These are phyloP conservation scores for Malus asiatica DNA, from an alignment of 306 rosid genomes.

Conservation along the genomic window DNA sequence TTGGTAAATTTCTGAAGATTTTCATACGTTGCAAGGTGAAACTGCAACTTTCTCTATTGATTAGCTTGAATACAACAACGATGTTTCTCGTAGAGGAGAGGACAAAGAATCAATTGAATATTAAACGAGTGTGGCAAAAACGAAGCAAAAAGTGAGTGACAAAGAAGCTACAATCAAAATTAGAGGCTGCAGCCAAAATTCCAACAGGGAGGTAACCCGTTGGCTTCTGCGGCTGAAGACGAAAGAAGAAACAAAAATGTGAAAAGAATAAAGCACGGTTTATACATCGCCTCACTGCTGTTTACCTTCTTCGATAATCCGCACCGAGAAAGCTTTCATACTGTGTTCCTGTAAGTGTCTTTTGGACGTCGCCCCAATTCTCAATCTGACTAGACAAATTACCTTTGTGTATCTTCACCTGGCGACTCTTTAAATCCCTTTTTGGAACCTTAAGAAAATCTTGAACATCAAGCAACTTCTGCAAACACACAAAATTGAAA, in stretches of 20 bases:
- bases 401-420: slow-evolving; percentile 92
- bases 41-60: slow-evolving; percentile 21
- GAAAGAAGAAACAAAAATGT: slow-evolving; percentile 7
- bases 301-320: slow-evolving; percentile 42
- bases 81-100: slow-evolving; percentile 1
- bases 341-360: slow-evolving; percentile 54
- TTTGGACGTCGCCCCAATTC: slow-evolving; percentile 60
- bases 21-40: slow-evolving; percentile 6
- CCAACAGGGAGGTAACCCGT: slow-evolving; percentile 40
- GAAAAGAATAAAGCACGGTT: slow-evolving; percentile 17
- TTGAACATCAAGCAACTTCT: slow-evolving; percentile 74
- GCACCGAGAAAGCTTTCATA: slow-evolving; percentile 52
- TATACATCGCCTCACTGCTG: slow-evolving; percentile 37
- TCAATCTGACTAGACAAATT: slow-evolving; percentile 52
- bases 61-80: slow-evolving; percentile 17
- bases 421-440: slow-evolving; percentile 66
- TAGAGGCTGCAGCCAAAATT: slow-evolving; percentile 28
- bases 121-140: slow-evolving; percentile 1
- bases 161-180: not conserved
- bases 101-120: slow-evolving; percentile 64
- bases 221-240: slow-evolving; percentile 22
- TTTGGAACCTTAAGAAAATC: slow-evolving; percentile 79
- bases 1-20: not conserved
- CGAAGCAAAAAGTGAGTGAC: not conserved
- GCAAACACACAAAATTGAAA: slow-evolving; percentile 22